A percentile compares a stretch with the other conserved stretches of the same genome.
These are phyloP conservation scores for Penicillium capsulatum DNA, from an alignment of 2,329 filamentous ascomycete genomes.

Conservation along the genomic window DNA sequence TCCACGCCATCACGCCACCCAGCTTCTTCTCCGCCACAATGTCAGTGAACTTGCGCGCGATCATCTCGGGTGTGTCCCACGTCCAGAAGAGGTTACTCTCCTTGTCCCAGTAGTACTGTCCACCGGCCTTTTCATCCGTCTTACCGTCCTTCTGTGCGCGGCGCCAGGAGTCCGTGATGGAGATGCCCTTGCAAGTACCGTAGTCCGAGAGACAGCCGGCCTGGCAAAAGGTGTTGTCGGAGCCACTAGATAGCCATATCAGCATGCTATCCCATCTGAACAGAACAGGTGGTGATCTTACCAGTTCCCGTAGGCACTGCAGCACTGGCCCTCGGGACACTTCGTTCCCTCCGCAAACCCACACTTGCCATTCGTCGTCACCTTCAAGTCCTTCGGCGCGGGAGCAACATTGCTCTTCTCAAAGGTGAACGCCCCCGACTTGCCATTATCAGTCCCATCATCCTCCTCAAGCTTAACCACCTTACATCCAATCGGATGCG, in stretches of 20 bases:
- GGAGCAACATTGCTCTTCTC: conserved; percentile 31
- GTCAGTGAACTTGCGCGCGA: conserved; percentile 58
- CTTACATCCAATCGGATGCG: conserved; percentile 54
- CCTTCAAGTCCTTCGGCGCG: conserved; percentile 24
- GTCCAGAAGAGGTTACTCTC: conserved; percentile 64
- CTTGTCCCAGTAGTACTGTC: conserved; percentile 65
- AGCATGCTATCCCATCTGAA: not conserved
- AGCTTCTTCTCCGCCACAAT: conserved; percentile 56
- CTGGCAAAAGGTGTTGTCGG: conserved; percentile 29
- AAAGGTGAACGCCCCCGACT: conserved; percentile 50
- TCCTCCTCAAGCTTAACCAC: conserved; percentile 58
- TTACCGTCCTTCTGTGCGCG: conserved; percentile 51
- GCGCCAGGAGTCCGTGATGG: conserved; percentile 55
- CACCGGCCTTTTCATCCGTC: conserved; percentile 57
- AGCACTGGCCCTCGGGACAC: conserved; percentile 33
- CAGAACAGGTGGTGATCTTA: conserved; percentile 15
- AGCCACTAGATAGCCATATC: conserved; percentile 26
- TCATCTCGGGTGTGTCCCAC: conserved; percentile 62
- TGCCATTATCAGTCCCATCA: conserved; percentile 57
- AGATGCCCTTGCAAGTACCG: conserved; percentile 43
- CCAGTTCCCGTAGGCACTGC: conserved; percentile 38
- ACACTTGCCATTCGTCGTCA: conserved; percentile 31
- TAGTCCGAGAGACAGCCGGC: conserved; percentile 38
- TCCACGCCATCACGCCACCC: conserved; percentile 73
- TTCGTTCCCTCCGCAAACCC: conserved; percentile 27